These are phyloP conservation scores for Annona squamosa DNA, from an alignment of 164 flowering plant genomes.

Conservation along the genomic window DNA sequence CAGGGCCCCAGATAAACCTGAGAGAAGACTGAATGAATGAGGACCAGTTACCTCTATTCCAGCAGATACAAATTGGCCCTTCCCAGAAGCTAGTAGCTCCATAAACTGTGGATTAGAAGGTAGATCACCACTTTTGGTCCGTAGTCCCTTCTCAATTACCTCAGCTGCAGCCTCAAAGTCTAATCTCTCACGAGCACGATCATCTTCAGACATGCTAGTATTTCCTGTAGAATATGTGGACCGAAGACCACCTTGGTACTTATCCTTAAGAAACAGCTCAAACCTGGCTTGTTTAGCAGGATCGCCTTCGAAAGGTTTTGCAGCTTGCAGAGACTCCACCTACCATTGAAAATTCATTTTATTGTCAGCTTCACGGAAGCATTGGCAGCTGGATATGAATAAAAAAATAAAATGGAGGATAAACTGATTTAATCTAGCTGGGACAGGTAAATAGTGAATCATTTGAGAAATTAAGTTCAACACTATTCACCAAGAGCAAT, in stretches of 20 bases:
- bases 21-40: neutral
- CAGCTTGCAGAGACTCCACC: constrained; percentile 32
- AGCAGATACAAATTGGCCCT: constrained; percentile 64
- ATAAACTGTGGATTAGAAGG: constrained; percentile 25
- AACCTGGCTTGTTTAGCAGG: constrained; percentile 87
- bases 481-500: too few relatives aligned
- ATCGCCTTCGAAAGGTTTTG: constrained; percentile 74
- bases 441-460: too few relatives aligned
- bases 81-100: constrained; percentile 35
- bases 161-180: constrained; percentile 98
- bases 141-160: constrained; percentile 53
- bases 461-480: too few relatives aligned
- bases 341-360: neutral
- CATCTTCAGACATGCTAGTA: constrained; percentile 70
- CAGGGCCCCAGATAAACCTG: neutral
- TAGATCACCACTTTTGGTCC: constrained; percentile 22
- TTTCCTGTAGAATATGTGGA: constrained; percentile 49
- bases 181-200: constrained; percentile 91
- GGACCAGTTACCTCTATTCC: constrained; percentile 42
- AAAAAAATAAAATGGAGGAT: neutral
- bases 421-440: neutral
- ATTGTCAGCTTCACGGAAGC: neutral
- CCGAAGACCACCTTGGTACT: constrained; percentile 88
- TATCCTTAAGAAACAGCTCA: constrained; percentile 85
- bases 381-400: neutral